These are phyloP conservation scores for Rhodotorula toruloides DNA, from an alignment of 768 basidiomycete species.

Conservation along the genomic window DNA sequence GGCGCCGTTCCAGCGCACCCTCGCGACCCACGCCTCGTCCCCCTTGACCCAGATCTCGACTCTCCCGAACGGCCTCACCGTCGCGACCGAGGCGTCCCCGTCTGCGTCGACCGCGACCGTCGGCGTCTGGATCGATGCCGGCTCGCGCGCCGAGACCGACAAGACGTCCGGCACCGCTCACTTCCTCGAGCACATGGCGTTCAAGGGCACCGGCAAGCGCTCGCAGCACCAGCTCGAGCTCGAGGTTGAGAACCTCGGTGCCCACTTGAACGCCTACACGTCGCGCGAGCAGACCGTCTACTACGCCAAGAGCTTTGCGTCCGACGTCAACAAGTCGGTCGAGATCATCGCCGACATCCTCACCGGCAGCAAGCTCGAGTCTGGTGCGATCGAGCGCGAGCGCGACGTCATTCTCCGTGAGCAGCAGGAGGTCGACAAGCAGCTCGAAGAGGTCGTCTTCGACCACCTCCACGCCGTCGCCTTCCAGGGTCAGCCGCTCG, in stretches of 20 bases:
- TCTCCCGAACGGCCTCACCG: conserved; percentile 87
- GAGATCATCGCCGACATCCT: conserved; percentile 98
- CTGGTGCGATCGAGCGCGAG: conserved; percentile 81
- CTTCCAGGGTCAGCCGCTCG: conserved; percentile 91
- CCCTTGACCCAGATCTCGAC: conserved; percentile 88
- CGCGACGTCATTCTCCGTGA: conserved; percentile 93
- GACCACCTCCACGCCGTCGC: conserved; percentile 96
- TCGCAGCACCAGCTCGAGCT: conserved; percentile 86
- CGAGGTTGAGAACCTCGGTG: conserved; percentile 95
- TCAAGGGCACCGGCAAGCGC: conserved; percentile 87
- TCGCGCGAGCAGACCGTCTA: conserved; percentile 98
- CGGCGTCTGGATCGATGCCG: conserved; percentile 98
- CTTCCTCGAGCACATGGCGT: conserved; percentile 98
- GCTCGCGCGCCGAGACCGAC: conserved; percentile 92
- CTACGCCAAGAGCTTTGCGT: conserved; percentile 96
- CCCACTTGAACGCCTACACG: conserved; percentile 96
- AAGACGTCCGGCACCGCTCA: conserved; percentile 93
- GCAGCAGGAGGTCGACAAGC: conserved; percentile 98
- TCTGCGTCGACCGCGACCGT: conserved; percentile 91
- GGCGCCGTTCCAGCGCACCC: conserved; percentile 39
- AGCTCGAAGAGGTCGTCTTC: conserved; percentile 95
- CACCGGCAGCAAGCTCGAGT: conserved; percentile 91
- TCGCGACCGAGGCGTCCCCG: conserved; percentile 52
- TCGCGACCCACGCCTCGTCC: conserved; percentile 49
- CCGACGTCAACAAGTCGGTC: conserved; percentile 82